phyloP scores from a whole-genome alignment of 2,329 filamentous ascomycete species.

The Emmonsiellopsis sp. region DNA sequence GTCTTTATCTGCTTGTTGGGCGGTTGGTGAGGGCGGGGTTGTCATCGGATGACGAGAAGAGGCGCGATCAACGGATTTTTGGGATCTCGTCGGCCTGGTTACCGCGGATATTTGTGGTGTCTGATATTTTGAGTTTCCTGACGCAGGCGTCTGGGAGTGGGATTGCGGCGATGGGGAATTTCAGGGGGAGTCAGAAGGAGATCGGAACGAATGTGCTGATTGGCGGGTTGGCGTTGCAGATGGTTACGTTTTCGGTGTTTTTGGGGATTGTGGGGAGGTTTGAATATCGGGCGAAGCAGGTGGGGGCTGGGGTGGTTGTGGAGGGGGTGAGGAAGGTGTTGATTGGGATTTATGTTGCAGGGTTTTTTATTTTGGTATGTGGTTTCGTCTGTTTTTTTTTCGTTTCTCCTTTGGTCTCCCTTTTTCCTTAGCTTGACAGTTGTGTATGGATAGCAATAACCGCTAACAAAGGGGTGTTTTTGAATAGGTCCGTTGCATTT shows the following conservation, averaged over 20 bases:
- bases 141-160: slow-evolving; percentile 39
- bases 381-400: neutral
- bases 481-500: slow-evolving; percentile 42
- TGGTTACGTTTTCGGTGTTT: slow-evolving; percentile 34
- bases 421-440: no score
- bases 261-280: slow-evolving; percentile 34
- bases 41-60: slow-evolving; percentile 13
- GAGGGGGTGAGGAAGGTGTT: slow-evolving; percentile 33
- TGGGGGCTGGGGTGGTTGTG: slow-evolving; percentile 17
- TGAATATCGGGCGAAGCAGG: slow-evolving; percentile 22
- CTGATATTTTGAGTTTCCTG: slow-evolving; percentile 38
- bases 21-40: slow-evolving; percentile 36
- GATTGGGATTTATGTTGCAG: slow-evolving; percentile 36
- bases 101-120: slow-evolving; percentile 39
- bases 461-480: slow-evolving; percentile 1
- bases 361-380: slow-evolving; percentile 39
- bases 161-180: slow-evolving; percentile 36
- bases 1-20: slow-evolving; percentile 45
- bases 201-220: slow-evolving; percentile 36
- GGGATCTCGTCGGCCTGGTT: slow-evolving; percentile 30
- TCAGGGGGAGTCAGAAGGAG: slow-evolving; percentile 32
- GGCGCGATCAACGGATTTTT: slow-evolving; percentile 24
- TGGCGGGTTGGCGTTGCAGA: slow-evolving; percentile 34
- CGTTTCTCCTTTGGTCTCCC: no score
- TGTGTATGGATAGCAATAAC: no score